phyloP scores from a whole-genome alignment of 2,329 filamentous ascomycete genomes.

The Aspergillus pseudoviridinutans region DNA sequence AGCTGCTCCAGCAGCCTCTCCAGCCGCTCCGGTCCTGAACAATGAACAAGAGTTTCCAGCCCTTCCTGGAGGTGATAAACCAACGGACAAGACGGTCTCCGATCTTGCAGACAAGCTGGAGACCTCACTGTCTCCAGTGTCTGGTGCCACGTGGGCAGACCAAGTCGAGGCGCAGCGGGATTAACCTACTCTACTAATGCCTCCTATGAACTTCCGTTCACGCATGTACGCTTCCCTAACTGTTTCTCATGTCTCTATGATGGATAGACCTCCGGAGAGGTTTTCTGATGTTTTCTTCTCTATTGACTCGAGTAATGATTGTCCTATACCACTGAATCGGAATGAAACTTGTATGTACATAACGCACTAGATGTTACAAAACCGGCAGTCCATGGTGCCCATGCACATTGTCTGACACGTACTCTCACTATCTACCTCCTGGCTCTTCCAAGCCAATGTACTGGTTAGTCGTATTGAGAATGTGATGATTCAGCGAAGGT shows the following conservation, averaged over 20 bases:
- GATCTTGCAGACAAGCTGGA: slow-evolving; percentile 21
- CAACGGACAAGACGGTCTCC: slow-evolving; percentile 11
- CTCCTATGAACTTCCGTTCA: not conserved
- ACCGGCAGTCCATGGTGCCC: not conserved
- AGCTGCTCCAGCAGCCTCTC: slow-evolving; percentile 6
- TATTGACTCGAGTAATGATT: not conserved
- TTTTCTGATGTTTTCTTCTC: not conserved
- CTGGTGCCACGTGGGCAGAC: slow-evolving; percentile 31
- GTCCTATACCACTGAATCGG: not conserved
- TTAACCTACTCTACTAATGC: not conserved
- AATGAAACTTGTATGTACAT: not conserved
- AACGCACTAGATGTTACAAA: not conserved
- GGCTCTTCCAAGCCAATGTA: not conserved
- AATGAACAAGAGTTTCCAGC: slow-evolving; percentile 36
- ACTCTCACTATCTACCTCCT: not conserved
- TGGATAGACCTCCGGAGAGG: not conserved
- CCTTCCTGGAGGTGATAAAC: slow-evolving; percentile 26
- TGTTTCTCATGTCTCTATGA: not conserved
- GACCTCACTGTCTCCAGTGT: slow-evolving; percentile 24
- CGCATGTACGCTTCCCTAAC: not conserved
- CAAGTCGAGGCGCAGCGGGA: slow-evolving; percentile 26
- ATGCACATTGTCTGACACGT: not conserved
- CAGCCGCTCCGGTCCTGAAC: slow-evolving; percentile 20
- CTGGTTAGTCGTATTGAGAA: not conserved
- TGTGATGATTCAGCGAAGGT: not conserved